Evolutionary conservation across 495 filamentous ascomycete species (phyloP), one percentile per base, ranked within the genome.

Genomic region (Penicillium roqueforti): DNA sequence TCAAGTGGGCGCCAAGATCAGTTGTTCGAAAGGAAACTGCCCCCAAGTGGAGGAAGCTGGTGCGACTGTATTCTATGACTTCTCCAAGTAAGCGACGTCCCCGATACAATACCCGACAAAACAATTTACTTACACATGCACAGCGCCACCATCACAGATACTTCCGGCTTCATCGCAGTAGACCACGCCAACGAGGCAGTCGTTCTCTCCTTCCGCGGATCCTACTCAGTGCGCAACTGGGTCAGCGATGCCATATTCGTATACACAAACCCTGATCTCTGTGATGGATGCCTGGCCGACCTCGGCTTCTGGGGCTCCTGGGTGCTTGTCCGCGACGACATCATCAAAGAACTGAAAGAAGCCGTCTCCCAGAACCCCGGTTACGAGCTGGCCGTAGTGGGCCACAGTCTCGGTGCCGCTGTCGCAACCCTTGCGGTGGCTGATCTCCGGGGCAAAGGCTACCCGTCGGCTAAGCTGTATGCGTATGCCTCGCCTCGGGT

Each of bases 401-500:
- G 86, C 11, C 85, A 88, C 71, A 83, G 79, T 18, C 76, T 88
- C 5, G 86, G 85, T 38, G 86, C 74, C 31, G 83, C 81, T 8
- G 70, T 88, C 29, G 82, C 78, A 41, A 80, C 74, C 4, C 62
- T 89, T 3, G 84, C 78, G 0, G 83, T 81, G 1, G 81, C 76
- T 7, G 75, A 82, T 59, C 68, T 87, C 47, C 75, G 81, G 8
- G 70, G 69, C 22, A 52, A 59, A 18, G 81, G 79, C 8, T 52
- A 72, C 23, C 47, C 61, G 1, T 53, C 25, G 5, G 57, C 59
- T 3, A 71, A 69, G n/a, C 46, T 83, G n/a, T 86, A 85, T 68
- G 85, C 82, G 6, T 88, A 75, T 69, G 86, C 85, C 54, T 73
- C 81, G 25, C 86, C 86, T 7, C 83, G 83, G 22, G 79, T 86